phyloP scores from a whole-genome alignment of 176 grass and related monocot genomes.

The Rhynchospora breviuscula region DNA sequence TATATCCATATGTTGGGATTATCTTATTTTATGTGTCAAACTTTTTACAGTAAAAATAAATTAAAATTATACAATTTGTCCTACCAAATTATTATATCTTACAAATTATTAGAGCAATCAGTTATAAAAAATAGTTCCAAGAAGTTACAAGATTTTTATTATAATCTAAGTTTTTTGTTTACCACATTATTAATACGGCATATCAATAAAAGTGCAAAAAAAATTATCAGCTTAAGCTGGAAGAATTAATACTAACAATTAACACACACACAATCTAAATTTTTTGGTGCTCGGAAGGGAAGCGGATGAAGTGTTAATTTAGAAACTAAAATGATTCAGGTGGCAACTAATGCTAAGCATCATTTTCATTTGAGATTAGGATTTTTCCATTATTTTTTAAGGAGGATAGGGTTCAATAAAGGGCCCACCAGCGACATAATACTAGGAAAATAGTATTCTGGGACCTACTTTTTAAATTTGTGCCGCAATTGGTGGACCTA shows the following conservation, averaged over 20 bases:
- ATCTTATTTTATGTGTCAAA: too few relatives aligned
- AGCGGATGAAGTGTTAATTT: not conserved
- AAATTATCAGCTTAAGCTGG: not conserved
- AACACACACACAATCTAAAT: not conserved
- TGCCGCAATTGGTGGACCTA: slow-evolving; percentile 22
- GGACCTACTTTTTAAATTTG: slow-evolving; percentile 16
- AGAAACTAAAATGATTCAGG: not conserved
- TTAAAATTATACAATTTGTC: not conserved
- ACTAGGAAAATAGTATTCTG: not conserved
- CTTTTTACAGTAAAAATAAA: too few relatives aligned
- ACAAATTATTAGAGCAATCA: not conserved
- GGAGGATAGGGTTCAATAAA: not conserved
- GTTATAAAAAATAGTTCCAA: not conserved
- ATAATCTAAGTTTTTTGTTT: not conserved
- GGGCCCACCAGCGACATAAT: not conserved
- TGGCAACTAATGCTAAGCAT: not conserved
- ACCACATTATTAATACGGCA: not conserved
- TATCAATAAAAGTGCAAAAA: not conserved
- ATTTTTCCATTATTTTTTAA: not conserved
- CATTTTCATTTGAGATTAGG: not conserved
- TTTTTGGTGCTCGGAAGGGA: too few relatives aligned
- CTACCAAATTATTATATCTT: not conserved
- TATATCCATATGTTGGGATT: too few relatives aligned
- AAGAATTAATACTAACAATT: not conserved
- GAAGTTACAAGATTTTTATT: not conserved